Evolutionary conservation across 2,329 filamentous ascomycete genomes (phyloP).

Genomic region (Venturia pyrina): DNA sequence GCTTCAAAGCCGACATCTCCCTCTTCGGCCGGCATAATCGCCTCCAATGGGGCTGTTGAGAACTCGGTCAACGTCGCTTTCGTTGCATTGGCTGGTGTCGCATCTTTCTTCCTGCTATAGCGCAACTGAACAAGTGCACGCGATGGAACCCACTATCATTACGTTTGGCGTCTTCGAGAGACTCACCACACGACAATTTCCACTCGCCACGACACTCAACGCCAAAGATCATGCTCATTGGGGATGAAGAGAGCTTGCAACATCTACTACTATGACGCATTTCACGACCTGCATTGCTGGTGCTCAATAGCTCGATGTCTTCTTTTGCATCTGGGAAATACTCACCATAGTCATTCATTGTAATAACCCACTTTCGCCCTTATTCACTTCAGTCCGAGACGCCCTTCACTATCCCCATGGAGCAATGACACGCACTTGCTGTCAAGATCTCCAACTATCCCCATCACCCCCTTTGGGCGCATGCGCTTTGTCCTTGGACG

Average conservation of each 20-base stretch:
- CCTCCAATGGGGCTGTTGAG: not conserved
- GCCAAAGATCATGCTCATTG: not conserved
- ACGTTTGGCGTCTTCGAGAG: slow-evolving; percentile 1
- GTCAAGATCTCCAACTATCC: slow-evolving; percentile 1
- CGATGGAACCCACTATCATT: not conserved
- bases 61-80: not conserved
- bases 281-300: slow-evolving; percentile 6
- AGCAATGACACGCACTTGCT: slow-evolving; percentile 5
- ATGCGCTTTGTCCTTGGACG: not conserved
- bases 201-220: not conserved
- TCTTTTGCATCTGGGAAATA: not conserved
- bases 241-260: not conserved
- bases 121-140: not conserved
- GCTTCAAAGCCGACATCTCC: not conserved
- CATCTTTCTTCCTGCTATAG: not conserved
- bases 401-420: not conserved
- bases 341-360: slow-evolving; percentile 2
- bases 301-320: not conserved
- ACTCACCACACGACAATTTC: not conserved
- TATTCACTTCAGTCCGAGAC: not conserved
- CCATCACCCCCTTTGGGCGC: not conserved
- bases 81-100: slow-evolving; percentile 2
- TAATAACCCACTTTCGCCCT: not conserved
- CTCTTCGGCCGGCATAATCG: not conserved
- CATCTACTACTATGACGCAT: not conserved